phyloP scores from a whole-genome alignment of 2,329 filamentous ascomycete species.

The Microdochium nivale region DNA sequence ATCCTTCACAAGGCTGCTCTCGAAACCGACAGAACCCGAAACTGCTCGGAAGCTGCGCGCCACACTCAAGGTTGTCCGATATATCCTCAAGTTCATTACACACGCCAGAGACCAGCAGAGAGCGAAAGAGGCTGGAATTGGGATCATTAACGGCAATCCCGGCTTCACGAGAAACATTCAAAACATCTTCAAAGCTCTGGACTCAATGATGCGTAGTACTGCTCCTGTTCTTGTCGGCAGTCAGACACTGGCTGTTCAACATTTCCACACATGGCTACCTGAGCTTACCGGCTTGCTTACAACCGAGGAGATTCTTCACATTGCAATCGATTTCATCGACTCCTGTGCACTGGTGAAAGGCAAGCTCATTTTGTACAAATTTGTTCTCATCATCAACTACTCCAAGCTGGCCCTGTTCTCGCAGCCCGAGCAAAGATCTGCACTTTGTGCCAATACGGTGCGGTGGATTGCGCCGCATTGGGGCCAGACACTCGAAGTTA shows the following conservation, averaged over 20 bases:
- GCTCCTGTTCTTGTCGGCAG: constrained; percentile 84
- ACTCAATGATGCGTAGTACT: constrained; percentile 80
- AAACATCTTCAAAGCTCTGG: constrained; percentile 81
- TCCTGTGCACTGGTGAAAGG: constrained; percentile 82
- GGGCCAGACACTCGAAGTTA: constrained; percentile 66
- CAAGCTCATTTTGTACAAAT: constrained; percentile 84
- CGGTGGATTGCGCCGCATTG: constrained; percentile 91
- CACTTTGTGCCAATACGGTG: constrained; percentile 72
- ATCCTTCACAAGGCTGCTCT: constrained; percentile 76
- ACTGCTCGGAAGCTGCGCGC: constrained; percentile 77
- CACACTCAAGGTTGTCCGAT: constrained; percentile 89
- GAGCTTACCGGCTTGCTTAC: constrained; percentile 71
- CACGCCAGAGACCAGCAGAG: constrained; percentile 81
- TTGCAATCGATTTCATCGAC: constrained; percentile 90
- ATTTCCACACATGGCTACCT: constrained; percentile 96
- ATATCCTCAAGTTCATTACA: constrained; percentile 91
- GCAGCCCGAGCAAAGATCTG: constrained; percentile 64
- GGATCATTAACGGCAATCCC: constrained; percentile 65
- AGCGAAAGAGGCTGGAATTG: constrained; percentile 79
- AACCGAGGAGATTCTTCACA: constrained; percentile 78
- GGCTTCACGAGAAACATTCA: constrained; percentile 76
- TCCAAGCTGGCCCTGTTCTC: constrained; percentile 75
- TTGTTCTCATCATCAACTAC: constrained; percentile 89
- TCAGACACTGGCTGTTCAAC: constrained; percentile 89
- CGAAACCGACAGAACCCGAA: constrained; percentile 74